Percentiles rank a stretch among this genome's conserved stretches.
phyloP scores from a whole-genome alignment of 164 flowering plant species.

The Vitis rotundifolia region DNA sequence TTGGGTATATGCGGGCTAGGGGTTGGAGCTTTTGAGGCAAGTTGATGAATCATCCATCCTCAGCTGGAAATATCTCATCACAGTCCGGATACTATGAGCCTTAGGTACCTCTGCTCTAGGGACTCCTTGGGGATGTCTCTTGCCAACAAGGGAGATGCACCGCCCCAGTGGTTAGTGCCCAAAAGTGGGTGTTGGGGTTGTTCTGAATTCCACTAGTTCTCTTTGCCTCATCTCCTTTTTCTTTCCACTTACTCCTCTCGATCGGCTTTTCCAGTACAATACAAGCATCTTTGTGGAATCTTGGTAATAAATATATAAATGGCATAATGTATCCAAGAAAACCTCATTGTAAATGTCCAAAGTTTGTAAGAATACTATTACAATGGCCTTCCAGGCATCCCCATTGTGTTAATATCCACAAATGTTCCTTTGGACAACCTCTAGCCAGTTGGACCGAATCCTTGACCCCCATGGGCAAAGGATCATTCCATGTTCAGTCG shows the following conservation, averaged over 20 bases:
- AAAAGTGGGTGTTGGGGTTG: constrained; percentile 66
- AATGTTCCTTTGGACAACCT: no score
- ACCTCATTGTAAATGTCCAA: constrained; percentile 3
- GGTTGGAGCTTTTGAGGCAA: background rate
- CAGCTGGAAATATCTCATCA: constrained; percentile 44
- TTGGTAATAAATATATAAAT: background rate
- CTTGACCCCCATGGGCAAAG: no score
- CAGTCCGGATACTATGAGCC: constrained; percentile 37
- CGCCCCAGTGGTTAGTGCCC: constrained; percentile 67
- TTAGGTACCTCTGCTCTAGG: constrained; percentile 53
- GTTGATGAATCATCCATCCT: constrained; percentile 14
- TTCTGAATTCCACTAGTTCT: constrained; percentile 49
- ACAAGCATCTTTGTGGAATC: constrained; percentile 5
- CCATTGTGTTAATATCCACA: no score
- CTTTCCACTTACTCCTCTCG: background rate
- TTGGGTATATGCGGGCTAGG: background rate
- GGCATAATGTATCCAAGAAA: background rate
- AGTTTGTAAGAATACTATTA: background rate
- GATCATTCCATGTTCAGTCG: background rate
- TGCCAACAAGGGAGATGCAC: constrained; percentile 71
- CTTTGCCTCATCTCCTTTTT: constrained; percentile 32
- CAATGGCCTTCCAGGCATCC: background rate
- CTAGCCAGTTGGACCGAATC: no score
- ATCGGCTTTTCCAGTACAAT: background rate
- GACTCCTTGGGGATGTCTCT: constrained; percentile 60